Percentiles rank a stretch among this genome's conserved stretches.
Evolutionary conservation across 192 early-diverging fungal species (phyloP).

Genomic region (Podila minutissima): DNA sequence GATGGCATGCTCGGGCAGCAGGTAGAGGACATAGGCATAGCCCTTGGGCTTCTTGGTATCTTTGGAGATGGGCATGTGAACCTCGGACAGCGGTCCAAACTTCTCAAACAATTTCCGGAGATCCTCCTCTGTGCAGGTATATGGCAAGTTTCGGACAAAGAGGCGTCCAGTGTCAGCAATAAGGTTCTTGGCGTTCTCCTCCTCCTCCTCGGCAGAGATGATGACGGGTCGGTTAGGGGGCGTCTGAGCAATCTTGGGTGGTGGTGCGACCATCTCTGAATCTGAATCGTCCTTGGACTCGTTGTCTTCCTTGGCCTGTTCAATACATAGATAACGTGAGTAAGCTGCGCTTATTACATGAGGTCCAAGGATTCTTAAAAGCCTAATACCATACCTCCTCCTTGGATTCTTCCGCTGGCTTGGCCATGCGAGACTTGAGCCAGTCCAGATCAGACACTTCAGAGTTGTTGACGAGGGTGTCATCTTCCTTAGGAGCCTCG

Average conservation of each 20-base stretch:
- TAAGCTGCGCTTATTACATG: background rate
- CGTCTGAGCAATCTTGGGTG: conserved; percentile 42
- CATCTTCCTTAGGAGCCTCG: conserved; percentile 58
- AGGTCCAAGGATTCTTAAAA: background rate
- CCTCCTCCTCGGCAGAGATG: conserved; percentile 53
- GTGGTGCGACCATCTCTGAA: conserved; percentile 4
- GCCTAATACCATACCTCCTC: conserved; percentile 13
- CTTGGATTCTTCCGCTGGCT: conserved; percentile 40
- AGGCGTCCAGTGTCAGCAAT: conserved; percentile 96
- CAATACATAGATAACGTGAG: background rate
- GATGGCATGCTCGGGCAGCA: conserved; percentile 94
- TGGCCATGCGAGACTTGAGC: conserved; percentile 72
- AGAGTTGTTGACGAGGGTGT: conserved; percentile 47
- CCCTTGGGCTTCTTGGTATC: conserved; percentile 95
- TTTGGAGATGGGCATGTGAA: conserved; percentile 94
- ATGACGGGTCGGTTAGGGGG: conserved; percentile 45
- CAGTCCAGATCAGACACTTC: conserved; percentile 72
- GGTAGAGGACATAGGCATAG: conserved; percentile 89
- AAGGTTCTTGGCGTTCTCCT: conserved; percentile 62
- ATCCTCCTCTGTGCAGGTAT: conserved; percentile 89
- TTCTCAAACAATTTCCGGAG: conserved; percentile 81
- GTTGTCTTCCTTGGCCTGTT: conserved; percentile 17
- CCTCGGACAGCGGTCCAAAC: conserved; percentile 92
- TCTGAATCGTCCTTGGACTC: conserved; percentile 13
- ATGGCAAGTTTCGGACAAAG: conserved; percentile 94